phyloP scores from a whole-genome alignment of 306 rosid species.

The Cucumis cinereus region DNA sequence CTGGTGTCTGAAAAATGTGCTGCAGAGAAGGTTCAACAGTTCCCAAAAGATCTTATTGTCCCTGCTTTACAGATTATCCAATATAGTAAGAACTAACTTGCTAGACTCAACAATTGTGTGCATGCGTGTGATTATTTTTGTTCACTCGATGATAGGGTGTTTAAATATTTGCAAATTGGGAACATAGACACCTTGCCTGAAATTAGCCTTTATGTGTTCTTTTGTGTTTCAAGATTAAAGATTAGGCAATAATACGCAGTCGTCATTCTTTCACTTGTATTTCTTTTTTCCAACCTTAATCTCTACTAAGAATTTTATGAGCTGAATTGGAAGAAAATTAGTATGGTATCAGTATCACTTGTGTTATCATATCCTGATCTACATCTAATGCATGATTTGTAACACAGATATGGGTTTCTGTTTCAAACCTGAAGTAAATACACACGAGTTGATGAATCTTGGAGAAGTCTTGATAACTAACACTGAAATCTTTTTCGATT shows the following conservation, averaged over 20 bases:
- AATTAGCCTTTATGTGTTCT: not conserved
- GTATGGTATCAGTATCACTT: not conserved
- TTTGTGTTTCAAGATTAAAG: not conserved
- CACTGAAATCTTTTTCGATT: too few relatives aligned
- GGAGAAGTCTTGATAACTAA: too few relatives aligned
- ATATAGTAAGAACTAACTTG: slow-evolving; percentile 50
- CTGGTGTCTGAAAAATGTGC: slow-evolving; percentile 71
- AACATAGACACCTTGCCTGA: not conserved
- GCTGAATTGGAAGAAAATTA: not conserved
- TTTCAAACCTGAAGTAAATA: not conserved
- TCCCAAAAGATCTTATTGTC: slow-evolving; percentile 66
- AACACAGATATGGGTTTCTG: not conserved
- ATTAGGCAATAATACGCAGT: not conserved
- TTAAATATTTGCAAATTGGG: not conserved
- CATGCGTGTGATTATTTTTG: not conserved
- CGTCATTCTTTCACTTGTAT: not conserved
- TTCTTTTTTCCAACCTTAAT: not conserved
- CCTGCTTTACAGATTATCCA: slow-evolving; percentile 68
- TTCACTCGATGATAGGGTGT: not conserved
- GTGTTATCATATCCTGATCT: not conserved
- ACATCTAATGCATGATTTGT: not conserved
- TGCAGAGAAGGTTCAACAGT: slow-evolving; percentile 68
- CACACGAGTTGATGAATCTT: too few relatives aligned
- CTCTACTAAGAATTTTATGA: not conserved
- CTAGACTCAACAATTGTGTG: not conserved